Base-by-base conservation (phyloP, 805 yeast species). In the Pichia deserticola region DNA sequence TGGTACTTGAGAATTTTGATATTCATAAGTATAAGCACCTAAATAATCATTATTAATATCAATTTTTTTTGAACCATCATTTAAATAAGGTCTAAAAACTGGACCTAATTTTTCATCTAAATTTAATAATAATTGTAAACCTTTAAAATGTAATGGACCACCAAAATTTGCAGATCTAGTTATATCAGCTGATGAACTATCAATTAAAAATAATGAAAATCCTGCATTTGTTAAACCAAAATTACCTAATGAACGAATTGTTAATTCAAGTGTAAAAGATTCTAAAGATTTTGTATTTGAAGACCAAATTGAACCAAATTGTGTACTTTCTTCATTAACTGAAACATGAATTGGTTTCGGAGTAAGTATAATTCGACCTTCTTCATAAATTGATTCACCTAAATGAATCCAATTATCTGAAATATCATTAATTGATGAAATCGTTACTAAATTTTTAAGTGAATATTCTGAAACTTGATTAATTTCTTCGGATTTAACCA, bases 1-100 rank as follows among this genome's bases (percentile, higher is more conserved):
- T 10, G 95, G 95, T 6, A 84, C 86, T 53, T 78, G 78, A 0
- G 88, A 78, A 57, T 80, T 82, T 61, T 84, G 83, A 57, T 77
- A 86, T 36, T 63, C 63, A 42, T 70, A 57, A 11, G 63, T 50
- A 41, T 70, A 65, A 1, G 67, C 67, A 10, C 67, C 69, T 25
- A 64, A 8, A 36, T 48, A 63, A 36, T 64, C 65, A 8, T 50
- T 42, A 5, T 53, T 36, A n/a, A 55, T 20, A 25, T 58, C 60
- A 11, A 69, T 60, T 10, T 62, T 64, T 30, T 66, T 64, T 0
- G 78, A 51, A 0, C 86, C 86, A 62, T 85, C 92, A 57, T 76
- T 80, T 50, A 78, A 67, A 53, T 73, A 82, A 1, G 81, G 79
- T 59, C 79, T 77, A 45, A 86, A 58, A 0, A 83, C 78, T 4